Percentiles rank a stretch among this genome's conserved stretches.
These are phyloP conservation scores for Articulospora tetracladia DNA, from an alignment of 495 filamentous ascomycete species.

Conservation along the genomic window DNA sequence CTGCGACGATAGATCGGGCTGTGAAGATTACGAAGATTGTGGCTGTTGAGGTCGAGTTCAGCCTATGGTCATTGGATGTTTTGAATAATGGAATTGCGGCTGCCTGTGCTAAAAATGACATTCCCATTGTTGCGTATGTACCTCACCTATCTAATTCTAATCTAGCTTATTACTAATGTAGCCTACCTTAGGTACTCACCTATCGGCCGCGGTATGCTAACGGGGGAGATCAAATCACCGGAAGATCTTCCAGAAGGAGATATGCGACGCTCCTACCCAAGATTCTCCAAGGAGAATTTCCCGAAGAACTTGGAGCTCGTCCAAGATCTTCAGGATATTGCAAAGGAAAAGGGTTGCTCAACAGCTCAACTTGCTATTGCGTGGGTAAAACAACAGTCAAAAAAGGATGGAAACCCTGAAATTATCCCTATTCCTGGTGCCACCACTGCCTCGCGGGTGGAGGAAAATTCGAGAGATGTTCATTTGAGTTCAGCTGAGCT, in stretches of 20 bases:
- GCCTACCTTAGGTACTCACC: slow-evolving; percentile 29
- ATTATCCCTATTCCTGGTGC: slow-evolving; percentile 86
- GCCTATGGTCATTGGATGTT: slow-evolving; percentile 63
- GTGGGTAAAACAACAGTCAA: slow-evolving; percentile 40
- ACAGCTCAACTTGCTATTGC: slow-evolving; percentile 73
- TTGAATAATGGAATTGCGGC: slow-evolving; percentile 70
- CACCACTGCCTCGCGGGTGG: slow-evolving; percentile 40
- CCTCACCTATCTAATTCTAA: background rate
- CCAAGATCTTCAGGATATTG: slow-evolving; percentile 59
- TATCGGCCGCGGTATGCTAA: slow-evolving; percentile 29
- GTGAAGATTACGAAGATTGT: slow-evolving; percentile 64
- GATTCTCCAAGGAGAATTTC: slow-evolving; percentile 69
- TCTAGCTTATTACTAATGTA: slow-evolving; percentile 29
- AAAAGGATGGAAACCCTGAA: slow-evolving; percentile 54
- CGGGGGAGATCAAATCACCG: slow-evolving; percentile 56
- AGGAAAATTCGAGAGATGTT: slow-evolving; percentile 45
- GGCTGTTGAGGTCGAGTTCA: slow-evolving; percentile 78
- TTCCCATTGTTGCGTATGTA: slow-evolving; percentile 61
- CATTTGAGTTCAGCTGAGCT: slow-evolving; percentile 44
- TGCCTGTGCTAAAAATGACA: slow-evolving; percentile 64
- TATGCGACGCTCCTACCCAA: slow-evolving; percentile 47
- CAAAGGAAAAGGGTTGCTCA: slow-evolving; percentile 64
- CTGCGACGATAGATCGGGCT: slow-evolving; percentile 71
- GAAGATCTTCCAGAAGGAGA: slow-evolving; percentile 62
- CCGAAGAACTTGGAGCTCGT: slow-evolving; percentile 70